Evolutionary conservation across 495 filamentous ascomycete species (phyloP), one percentile per base, ranked within the genome.

Genomic region (Hypoxylon lienhwacheense): DNA sequence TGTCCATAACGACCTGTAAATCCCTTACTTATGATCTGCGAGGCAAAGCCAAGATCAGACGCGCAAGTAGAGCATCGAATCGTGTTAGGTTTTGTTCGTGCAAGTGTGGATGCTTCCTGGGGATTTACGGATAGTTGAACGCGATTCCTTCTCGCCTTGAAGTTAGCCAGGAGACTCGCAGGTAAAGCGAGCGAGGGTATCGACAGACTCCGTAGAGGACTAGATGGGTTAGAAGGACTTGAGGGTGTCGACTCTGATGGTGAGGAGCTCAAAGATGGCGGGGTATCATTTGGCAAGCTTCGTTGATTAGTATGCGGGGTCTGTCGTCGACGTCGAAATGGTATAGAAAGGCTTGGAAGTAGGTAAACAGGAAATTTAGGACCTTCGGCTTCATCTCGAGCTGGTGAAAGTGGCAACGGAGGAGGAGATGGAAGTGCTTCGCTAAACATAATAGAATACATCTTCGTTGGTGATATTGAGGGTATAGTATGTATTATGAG

Each of bases 1-100:
- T 91, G 87, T 2, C 95, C 91, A 70, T 97, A 85, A n/a, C 91
- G 88, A 42, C 91, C 91, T 15, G 85, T 92, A 73, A 97, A 97
- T 36, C 90, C 89, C 75, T 92, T 95, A 73, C 81, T 86, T 62
- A 96, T 84, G 46, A 96, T 90, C 63, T 93, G 89, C 19, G 80
- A 81, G 21, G 79, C 81, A 58, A 85, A 81, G 55, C 87, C 89
- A 16, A 96, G 75, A 66, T 95, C 86, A 36, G 83, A 71, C 32
- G 84, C 74, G 70, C 91, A 97, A 39, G 73, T 78, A 34, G 78
- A 71, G 71, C 91, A 97, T 52, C 84, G 84, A 42, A 97, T 79
- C 40, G 72, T 77, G 57, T 72, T 64, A 5, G 76, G 70, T 4
- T 66, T 68, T 31, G 64, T 55, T 22, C 66, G 70, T 20, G 69